These are phyloP conservation scores for Blakeslea trispora DNA, from an alignment of 371 early-diverging fungal species.

Conservation along the genomic window DNA sequence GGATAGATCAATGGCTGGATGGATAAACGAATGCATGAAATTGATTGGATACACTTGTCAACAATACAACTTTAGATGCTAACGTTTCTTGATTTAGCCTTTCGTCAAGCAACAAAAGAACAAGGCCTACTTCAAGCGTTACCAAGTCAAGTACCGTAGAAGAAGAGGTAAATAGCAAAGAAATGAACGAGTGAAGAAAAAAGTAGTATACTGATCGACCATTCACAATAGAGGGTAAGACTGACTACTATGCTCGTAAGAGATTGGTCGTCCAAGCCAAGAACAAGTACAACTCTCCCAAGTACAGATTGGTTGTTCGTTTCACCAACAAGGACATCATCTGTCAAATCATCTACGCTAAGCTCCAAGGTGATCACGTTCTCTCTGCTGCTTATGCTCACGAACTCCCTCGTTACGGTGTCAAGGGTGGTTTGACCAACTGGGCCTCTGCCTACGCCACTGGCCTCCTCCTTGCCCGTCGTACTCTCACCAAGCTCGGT, in stretches of 20 bases:
- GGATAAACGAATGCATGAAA: constrained; percentile 20
- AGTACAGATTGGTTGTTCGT: constrained; percentile 99
- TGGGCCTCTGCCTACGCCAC: constrained; percentile 99
- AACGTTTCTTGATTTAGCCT: constrained; percentile 6
- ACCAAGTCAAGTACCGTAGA: constrained; percentile 95
- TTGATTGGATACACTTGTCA: constrained; percentile 2
- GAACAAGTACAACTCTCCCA: constrained; percentile 99
- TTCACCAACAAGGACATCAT: constrained; percentile 99
- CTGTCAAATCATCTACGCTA: constrained; percentile 98
- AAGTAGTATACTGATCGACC: not conserved
- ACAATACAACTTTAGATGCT: not conserved
- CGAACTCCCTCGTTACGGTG: constrained; percentile 98
- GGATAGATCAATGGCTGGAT: constrained; percentile 22
- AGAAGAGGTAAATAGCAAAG: constrained; percentile 73
- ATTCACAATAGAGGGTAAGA: constrained; percentile 93
- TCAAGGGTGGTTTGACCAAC: constrained; percentile 99
- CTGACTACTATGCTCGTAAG: constrained; percentile 99
- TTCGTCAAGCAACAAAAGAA: constrained; percentile 82
- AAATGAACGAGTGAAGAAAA: not conserved
- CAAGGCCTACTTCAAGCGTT: constrained; percentile 98
- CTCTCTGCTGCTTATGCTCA: constrained; percentile 98
- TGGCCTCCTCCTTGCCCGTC: constrained; percentile 98
- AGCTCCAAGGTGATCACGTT: constrained; percentile 98
- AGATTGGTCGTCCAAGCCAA: constrained; percentile 98
- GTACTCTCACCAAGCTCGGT: constrained; percentile 95